Conservation (phyloP, 371 early-diverging fungal species). For the Cokeromyces recurvatus region DNA sequence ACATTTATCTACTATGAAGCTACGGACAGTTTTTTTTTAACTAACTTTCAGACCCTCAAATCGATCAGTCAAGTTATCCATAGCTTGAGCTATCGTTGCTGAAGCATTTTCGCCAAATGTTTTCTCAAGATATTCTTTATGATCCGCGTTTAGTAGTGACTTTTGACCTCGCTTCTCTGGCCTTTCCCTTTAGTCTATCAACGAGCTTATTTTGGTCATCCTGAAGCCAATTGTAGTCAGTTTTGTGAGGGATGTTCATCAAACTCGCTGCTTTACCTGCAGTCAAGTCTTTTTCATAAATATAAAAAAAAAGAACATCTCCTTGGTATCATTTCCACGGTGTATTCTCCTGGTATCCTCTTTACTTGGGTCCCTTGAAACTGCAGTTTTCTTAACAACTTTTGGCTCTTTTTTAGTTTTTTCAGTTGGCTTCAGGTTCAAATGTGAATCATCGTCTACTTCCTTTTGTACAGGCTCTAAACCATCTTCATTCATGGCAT, state of each 20-base stretch:
- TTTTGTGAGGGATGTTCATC: slow-evolving; percentile 5
- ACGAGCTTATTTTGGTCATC: neutral
- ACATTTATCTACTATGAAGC: slow-evolving; percentile 1
- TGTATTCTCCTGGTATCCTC: slow-evolving; percentile 4
- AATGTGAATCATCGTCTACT: slow-evolving; percentile 13
- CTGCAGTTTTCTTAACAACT: neutral
- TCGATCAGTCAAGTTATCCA: neutral
- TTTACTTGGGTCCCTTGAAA: neutral
- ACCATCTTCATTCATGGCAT: slow-evolving; percentile 8
- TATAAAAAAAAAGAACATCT: slow-evolving; percentile 2
- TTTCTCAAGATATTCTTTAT: slow-evolving; percentile 6
- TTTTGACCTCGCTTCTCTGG: neutral
- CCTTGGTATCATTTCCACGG: slow-evolving; percentile 8
- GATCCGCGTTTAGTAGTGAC: neutral
- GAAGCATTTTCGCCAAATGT: slow-evolving; percentile 5
- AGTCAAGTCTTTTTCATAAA: slow-evolving; percentile 10
- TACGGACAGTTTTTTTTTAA: neutral
- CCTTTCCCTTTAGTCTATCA: slow-evolving; percentile 2
- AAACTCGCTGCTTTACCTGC: slow-evolving; percentile 4
- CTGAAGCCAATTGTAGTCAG: slow-evolving; percentile 2
- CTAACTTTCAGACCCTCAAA: slow-evolving; percentile 1
- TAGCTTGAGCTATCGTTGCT: slow-evolving; percentile 1
- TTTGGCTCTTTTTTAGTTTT: neutral
- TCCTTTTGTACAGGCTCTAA: slow-evolving; percentile 8
- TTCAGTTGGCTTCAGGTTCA: slow-evolving; percentile 10